Evolutionary conservation across 441 rosid genomes (phyloP).

Genomic region (Bocquillonia castaneifolia): DNA sequence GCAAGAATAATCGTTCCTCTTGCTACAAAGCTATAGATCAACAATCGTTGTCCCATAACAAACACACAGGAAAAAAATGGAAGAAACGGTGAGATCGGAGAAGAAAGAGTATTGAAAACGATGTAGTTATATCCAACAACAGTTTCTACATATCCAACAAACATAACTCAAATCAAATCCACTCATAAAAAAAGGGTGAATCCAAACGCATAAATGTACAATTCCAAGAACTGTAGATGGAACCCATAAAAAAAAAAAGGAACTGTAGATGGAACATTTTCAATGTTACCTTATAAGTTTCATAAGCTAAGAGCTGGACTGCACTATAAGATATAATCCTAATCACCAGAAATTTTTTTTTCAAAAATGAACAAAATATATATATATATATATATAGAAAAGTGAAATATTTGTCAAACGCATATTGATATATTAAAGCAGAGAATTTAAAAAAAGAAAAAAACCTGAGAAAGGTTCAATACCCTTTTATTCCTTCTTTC

Average conservation of each 20-base stretch:
- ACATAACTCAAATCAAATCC: constrained; percentile 20
- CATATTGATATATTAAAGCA: too few relatives aligned
- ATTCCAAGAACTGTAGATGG: background rate
- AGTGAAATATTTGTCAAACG: background rate
- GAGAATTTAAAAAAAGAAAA: constrained; percentile 11
- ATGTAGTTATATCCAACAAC: too few relatives aligned
- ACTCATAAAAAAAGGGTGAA: background rate
- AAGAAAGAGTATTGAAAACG: too few relatives aligned
- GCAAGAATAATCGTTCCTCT: background rate
- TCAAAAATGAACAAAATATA: too few relatives aligned
- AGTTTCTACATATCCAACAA: constrained; percentile 86
- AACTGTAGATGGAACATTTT: constrained; percentile 16
- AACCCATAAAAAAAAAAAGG: too few relatives aligned
- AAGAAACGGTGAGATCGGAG: background rate
- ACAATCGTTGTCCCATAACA: background rate
- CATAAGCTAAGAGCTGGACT: constrained; percentile 89
- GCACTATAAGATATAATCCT: constrained; percentile 89
- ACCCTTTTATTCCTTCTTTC: constrained; percentile 86
- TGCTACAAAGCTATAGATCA: background rate
- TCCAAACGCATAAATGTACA: background rate
- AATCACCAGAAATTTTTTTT: constrained; percentile 68
- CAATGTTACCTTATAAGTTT: constrained; percentile 71
- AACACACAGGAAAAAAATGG: too few relatives aligned
- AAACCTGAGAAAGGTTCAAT: constrained; percentile 95
- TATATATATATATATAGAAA: background rate